phyloP scores from a whole-genome alignment of 805 yeast species.

The Yarrowia divulgata region DNA sequence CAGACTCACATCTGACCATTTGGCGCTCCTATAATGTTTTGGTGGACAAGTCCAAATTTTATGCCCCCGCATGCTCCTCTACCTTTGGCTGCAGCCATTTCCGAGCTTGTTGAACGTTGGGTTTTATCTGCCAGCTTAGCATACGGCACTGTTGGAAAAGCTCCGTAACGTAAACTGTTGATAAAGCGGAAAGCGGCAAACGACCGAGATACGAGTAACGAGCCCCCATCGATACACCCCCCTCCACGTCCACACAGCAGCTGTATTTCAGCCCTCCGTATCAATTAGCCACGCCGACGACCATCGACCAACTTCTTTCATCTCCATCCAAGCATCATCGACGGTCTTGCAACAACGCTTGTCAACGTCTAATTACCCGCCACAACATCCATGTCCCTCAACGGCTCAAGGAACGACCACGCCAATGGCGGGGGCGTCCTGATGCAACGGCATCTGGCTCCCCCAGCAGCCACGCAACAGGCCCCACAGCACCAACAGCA shows the following conservation, averaged over 20 bases:
- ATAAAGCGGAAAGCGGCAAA: constrained; percentile 25
- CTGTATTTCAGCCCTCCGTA: too few relatives aligned
- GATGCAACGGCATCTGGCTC: constrained; percentile 29
- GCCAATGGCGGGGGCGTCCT: constrained; percentile 33
- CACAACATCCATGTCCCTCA: constrained; percentile 30
- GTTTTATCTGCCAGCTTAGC: constrained; percentile 38
- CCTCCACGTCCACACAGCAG: background rate
- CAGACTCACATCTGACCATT: constrained; percentile 1
- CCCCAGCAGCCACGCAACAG: background rate
- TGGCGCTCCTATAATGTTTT: constrained; percentile 12
- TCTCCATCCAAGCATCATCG: background rate
- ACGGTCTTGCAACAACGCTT: background rate
- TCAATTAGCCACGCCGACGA: too few relatives aligned
- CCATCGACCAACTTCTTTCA: background rate
- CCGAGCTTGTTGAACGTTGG: constrained; percentile 38
- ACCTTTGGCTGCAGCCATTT: constrained; percentile 37
- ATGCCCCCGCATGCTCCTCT: constrained; percentile 38
- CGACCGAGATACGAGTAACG: constrained; percentile 8
- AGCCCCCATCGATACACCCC: background rate
- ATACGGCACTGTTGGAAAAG: constrained; percentile 37
- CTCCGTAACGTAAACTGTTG: constrained; percentile 36
- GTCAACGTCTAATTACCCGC: background rate
- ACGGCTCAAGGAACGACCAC: constrained; percentile 31
- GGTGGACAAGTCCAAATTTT: constrained; percentile 27
- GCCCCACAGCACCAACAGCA: background rate